Percentiles rank a stretch among this genome's conserved stretches.
These are phyloP conservation scores for Aristolochia californica DNA, from an alignment of 164 flowering plant genomes.

Conservation along the genomic window DNA sequence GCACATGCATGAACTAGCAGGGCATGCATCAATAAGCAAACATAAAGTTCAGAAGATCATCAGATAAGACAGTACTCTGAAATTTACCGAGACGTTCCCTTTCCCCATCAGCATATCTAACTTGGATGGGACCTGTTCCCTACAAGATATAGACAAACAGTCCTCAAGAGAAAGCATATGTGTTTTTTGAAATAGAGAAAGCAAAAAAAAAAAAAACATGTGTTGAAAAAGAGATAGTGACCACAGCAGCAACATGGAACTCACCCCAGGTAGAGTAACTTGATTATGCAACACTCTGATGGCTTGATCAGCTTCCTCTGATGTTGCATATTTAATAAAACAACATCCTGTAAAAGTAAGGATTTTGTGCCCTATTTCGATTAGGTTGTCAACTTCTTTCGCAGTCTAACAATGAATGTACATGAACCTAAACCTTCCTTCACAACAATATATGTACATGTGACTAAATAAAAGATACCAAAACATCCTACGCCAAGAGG, in stretches of 20 bases:
- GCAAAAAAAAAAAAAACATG: too few species aligned
- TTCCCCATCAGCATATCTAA: conserved; percentile 97
- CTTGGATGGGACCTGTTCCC: conserved; percentile 94
- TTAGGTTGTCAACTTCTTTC: conserved; percentile 10
- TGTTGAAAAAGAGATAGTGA: background rate
- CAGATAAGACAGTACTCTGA: conserved; percentile 2
- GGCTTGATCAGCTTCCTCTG: conserved; percentile 93
- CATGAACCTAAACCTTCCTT: background rate
- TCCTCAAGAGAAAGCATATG: background rate
- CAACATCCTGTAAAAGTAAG: conserved; percentile 84
- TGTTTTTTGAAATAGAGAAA: too few species aligned
- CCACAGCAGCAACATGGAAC: conserved; percentile 16
- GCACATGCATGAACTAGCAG: too few species aligned
- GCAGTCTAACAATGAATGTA: conserved; percentile 1
- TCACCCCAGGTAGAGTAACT: conserved; percentile 83
- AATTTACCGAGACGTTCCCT: conserved; percentile 86
- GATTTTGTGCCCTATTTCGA: conserved; percentile 15
- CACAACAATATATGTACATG: background rate
- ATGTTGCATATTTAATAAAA: conserved; percentile 84
- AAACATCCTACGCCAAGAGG: too few species aligned
- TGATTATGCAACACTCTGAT: conserved; percentile 88
- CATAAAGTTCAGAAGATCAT: too few species aligned
- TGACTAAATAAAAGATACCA: background rate
- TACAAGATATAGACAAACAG: conserved; percentile 19
- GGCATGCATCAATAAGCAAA: too few species aligned